A percentile compares a stretch with the other conserved stretches of the same genome.
phyloP scores from a whole-genome alignment of 2,329 filamentous ascomycete species.

The Cladosporium sp. region DNA sequence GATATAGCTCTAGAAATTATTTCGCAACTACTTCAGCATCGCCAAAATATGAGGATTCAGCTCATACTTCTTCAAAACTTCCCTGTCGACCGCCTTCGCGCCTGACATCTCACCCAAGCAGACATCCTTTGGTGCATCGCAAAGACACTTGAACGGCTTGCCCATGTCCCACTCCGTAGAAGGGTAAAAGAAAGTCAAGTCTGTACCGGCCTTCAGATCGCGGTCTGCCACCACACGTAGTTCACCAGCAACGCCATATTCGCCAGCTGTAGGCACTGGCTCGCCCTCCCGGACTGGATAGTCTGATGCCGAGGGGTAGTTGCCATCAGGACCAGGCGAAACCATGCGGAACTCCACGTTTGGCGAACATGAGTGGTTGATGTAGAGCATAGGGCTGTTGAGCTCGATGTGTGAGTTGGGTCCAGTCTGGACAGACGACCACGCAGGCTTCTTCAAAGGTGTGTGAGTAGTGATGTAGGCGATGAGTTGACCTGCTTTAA shows the following conservation, averaged over 20 bases:
- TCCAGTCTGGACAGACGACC: constrained; percentile 51
- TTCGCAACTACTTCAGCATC: background rate
- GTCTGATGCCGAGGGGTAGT: constrained; percentile 19
- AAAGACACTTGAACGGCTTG: constrained; percentile 42
- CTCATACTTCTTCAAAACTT: constrained; percentile 25
- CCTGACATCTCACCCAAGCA: constrained; percentile 39
- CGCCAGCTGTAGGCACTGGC: constrained; percentile 2
- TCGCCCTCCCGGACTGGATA: background rate
- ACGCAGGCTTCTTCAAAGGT: constrained; percentile 40
- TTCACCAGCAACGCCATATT: constrained; percentile 13
- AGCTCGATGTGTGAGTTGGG: constrained; percentile 51
- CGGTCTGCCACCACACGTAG: constrained; percentile 29
- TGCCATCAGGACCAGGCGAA: constrained; percentile 21
- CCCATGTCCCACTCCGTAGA: constrained; percentile 47
- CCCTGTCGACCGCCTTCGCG: constrained; percentile 33
- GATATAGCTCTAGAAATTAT: no score
- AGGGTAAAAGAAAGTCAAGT: constrained; percentile 47
- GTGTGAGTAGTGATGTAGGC: constrained; percentile 46
- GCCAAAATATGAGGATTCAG: constrained; percentile 2
- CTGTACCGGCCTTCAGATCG: constrained; percentile 37
- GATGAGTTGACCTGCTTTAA: constrained; percentile 50
- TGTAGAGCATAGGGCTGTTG: constrained; percentile 53
- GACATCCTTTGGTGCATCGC: constrained; percentile 28
- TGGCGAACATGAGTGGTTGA: constrained; percentile 55
- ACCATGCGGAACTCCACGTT: constrained; percentile 51